Conservation (phyloP, 2,329 filamentous ascomycete genomes). For the Aphanoascus verrucosus region DNA sequence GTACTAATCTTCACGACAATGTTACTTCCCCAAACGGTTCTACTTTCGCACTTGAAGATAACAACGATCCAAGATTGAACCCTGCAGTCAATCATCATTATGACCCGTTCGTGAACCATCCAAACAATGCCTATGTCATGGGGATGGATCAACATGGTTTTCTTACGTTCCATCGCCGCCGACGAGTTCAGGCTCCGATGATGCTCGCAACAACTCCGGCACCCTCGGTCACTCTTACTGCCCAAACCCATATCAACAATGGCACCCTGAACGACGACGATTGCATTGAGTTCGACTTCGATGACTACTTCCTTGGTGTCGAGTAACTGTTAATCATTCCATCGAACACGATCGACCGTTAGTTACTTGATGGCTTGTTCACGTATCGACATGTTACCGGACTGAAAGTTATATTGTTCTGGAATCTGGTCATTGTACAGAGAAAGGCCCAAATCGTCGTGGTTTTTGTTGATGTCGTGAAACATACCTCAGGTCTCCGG, state of each 20-base stretch:
- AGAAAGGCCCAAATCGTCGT: background rate
- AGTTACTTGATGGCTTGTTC: background rate
- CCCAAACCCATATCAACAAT: background rate
- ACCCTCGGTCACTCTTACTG: background rate
- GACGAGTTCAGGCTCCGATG: background rate
- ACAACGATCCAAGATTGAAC: background rate
- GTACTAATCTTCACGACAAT: background rate
- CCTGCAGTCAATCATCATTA: slow-evolving; percentile 1
- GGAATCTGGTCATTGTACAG: background rate
- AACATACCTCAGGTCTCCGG: background rate
- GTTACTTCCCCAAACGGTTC: background rate
- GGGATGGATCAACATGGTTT: slow-evolving; percentile 7
- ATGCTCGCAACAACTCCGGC: background rate
- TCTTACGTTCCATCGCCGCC: slow-evolving; percentile 10
- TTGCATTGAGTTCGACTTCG: slow-evolving; percentile 15
- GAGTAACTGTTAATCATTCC: background rate
- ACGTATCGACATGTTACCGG: background rate
- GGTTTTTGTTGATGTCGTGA: background rate
- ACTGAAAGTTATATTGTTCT: background rate
- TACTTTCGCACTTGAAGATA: background rate
- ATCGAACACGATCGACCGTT: background rate
- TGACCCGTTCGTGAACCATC: slow-evolving; percentile 4
- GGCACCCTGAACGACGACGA: background rate
- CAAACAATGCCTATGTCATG: slow-evolving; percentile 10
- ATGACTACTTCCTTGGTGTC: slow-evolving; percentile 11